phyloP scores from a whole-genome alignment of 208 protist species.

The Strigomonas galati region DNA sequence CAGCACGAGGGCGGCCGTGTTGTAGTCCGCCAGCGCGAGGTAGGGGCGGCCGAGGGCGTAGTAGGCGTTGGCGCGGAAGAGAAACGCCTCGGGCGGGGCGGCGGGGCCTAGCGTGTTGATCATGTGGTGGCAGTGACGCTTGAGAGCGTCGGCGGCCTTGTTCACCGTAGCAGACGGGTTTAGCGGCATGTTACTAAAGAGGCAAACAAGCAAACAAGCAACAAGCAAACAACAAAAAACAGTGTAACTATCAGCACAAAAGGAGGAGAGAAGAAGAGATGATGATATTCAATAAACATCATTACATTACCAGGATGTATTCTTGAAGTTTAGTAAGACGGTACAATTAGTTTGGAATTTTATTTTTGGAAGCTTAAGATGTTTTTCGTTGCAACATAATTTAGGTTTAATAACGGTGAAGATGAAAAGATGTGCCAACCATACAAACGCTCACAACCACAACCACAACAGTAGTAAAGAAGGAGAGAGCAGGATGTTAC shows the following conservation, averaged over 20 bases:
- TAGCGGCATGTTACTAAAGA: not conserved
- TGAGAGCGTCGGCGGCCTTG: slow-evolving; percentile 44
- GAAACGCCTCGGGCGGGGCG: slow-evolving; percentile 75
- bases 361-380: too few relatives aligned
- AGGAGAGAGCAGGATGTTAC: slow-evolving; percentile 21
- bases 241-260: too few relatives aligned
- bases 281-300: too few relatives aligned
- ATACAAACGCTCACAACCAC: not conserved
- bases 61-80: slow-evolving; percentile 87
- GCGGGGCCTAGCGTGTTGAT: slow-evolving; percentile 75
- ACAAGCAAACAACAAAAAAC: too few relatives aligned
- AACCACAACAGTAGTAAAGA: not conserved
- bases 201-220: not conserved
- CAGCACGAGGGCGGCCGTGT: slow-evolving; percentile 61
- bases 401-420: not conserved
- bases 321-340: too few relatives aligned
- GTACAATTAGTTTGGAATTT: too few relatives aligned
- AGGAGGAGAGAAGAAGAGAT: slow-evolving; percentile 5
- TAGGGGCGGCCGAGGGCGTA: slow-evolving; percentile 77
- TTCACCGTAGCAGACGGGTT: too few relatives aligned
- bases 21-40: slow-evolving; percentile 84
- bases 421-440: not conserved
- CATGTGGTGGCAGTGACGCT: slow-evolving; percentile 72
- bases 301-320: too few relatives aligned
- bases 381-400: too few relatives aligned